Conservation (phyloP, 805 yeast species). For the Metschnikowia vanudenii region DNA sequence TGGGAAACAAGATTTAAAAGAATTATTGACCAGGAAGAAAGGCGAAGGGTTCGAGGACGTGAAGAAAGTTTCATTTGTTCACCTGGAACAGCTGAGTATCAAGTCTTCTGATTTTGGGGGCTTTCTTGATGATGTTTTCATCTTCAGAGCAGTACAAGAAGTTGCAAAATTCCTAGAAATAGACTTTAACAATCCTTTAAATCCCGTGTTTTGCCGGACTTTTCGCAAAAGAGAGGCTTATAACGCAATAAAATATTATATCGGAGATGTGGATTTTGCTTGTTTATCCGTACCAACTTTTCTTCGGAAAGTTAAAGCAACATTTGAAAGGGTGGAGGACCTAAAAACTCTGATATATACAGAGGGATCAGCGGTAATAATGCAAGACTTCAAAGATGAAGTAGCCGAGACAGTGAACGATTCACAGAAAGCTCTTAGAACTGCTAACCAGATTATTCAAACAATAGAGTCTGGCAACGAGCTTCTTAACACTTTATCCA, state of each 20-base stretch:
- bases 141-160: conserved; percentile 3
- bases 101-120: conserved; percentile 1
- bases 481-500: conserved; percentile 3
- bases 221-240: conserved; percentile 5
- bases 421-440: not conserved
- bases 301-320: conserved; percentile 3
- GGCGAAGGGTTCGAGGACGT: not conserved
- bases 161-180: conserved; percentile 2
- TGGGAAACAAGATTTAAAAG: conserved; percentile 8
- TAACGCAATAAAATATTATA: conserved; percentile 5
- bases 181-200: conserved; percentile 8
- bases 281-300: conserved; percentile 5
- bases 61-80: not conserved
- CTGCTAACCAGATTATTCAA: not conserved
- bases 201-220: conserved; percentile 1
- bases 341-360: conserved; percentile 6
- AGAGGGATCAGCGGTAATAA: not conserved
- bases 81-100: conserved; percentile 6
- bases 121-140: conserved; percentile 6
- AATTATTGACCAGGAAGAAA: not conserved
- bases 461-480: conserved; percentile 2
- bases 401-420: not conserved
- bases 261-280: conserved; percentile 3
- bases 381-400: conserved; percentile 6
- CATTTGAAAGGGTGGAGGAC: conserved; percentile 4